Evolutionary conservation across 2,329 filamentous ascomycete species (phyloP).

Genomic region (Chaetothyriales sp.): DNA sequence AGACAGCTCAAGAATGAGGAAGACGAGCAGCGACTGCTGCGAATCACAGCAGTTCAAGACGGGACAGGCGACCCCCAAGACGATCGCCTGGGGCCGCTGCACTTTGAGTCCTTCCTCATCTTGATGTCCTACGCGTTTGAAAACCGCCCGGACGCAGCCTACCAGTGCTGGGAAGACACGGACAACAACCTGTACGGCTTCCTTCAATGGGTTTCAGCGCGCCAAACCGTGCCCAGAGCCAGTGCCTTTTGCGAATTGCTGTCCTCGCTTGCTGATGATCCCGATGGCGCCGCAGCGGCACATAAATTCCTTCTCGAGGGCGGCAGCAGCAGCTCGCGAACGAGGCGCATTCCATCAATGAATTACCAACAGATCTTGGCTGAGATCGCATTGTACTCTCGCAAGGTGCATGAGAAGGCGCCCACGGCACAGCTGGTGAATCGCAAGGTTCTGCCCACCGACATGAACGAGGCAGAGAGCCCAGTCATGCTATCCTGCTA

Average conservation of each 20-base stretch:
- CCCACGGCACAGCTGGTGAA: constrained; percentile 42
- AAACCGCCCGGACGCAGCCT: constrained; percentile 64
- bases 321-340: constrained; percentile 51
- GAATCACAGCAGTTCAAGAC: constrained; percentile 31
- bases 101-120: constrained; percentile 77
- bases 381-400: constrained; percentile 72
- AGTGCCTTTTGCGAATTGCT: constrained; percentile 96
- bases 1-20: constrained; percentile 75
- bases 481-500: constrained; percentile 96
- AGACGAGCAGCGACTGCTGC: constrained; percentile 53
- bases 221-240: constrained; percentile 88
- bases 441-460: constrained; percentile 47
- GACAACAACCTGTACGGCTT: constrained; percentile 92
- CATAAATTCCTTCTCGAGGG: constrained; percentile 82
- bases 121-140: constrained; percentile 89
- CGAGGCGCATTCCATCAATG: constrained; percentile 67
- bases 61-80: constrained; percentile 33
- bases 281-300: constrained; percentile 66
- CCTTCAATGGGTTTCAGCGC: constrained; percentile 87
- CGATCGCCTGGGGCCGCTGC: constrained; percentile 28
- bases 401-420: constrained; percentile 60
- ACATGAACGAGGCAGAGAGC: constrained; percentile 79
- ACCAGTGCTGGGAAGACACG: constrained; percentile 79
- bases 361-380: constrained; percentile 89
- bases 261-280: constrained; percentile 68